Percentiles rank a stretch among this genome's conserved stretches.
Conservation (phyloP, 441 rosid genomes). For the Gossypium schwendimanii region DNA sequence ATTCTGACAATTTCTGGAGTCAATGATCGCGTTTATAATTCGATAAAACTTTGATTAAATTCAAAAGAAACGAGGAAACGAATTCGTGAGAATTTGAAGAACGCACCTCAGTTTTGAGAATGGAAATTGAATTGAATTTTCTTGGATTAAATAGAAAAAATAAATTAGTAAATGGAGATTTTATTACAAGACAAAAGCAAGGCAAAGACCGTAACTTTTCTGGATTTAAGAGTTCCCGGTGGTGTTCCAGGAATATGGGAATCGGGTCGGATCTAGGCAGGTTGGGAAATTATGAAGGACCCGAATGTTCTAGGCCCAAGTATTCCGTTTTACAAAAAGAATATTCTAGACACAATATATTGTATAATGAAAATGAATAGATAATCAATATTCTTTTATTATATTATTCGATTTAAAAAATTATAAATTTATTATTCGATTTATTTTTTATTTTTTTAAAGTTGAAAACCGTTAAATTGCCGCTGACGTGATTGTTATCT, state of each 20-base stretch:
- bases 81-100: background rate
- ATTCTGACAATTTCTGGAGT: background rate
- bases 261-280: background rate
- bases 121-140: background rate
- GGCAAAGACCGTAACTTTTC: background rate
- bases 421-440: too few relatives aligned
- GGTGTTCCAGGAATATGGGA: conserved; percentile 4
- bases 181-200: background rate
- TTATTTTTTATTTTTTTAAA: too few relatives aligned
- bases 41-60: background rate
- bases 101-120: background rate
- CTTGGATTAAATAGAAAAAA: background rate
- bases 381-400: too few relatives aligned
- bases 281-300: background rate
- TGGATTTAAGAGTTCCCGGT: background rate
- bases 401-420: too few relatives aligned
- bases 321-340: background rate
- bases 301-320: background rate
- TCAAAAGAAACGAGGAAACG: background rate
- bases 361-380: background rate
- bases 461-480: too few relatives aligned
- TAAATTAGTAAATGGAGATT: background rate
- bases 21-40: background rate
- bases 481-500: too few relatives aligned
- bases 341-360: background rate